Evolutionary conservation across 116 monocot species (phyloP), one percentile per base, ranked within the genome.

Genomic region (Zostera marina): DNA sequence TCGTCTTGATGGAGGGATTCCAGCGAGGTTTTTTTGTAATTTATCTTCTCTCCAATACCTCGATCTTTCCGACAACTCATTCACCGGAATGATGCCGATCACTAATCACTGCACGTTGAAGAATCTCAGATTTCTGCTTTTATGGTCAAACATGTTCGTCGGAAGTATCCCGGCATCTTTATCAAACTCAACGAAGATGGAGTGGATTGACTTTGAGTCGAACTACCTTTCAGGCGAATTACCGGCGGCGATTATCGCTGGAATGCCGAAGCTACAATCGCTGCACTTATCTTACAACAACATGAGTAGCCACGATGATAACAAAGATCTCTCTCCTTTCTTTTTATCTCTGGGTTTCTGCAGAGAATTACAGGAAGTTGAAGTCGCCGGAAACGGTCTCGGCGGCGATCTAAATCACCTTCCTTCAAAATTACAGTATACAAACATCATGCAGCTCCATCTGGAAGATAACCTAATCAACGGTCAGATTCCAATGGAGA

Each of bases 31-130:
- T 15, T 66, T 96, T 46, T 88, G 85, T 71, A 88, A 80, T 54
- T 67, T 66, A 58, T 60, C 89, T 19, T 66, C 73, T 0, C 22
- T 93, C 59, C 70, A 73, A 26, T 84, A 84, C 41, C 24, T 85
- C 43, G 94, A 85, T 46, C 73, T 96, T 32, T 80, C 89, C 1
- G 71, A 88, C 70, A 96, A 96, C 61, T 85, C 89, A 11, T 74
- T 96, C 17, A 8, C 51, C 3, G 89, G 94, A 0, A 47, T 61
- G 16, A 88, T 96, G 24, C 69, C 75, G 3, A 14, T 72, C 11
- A 1, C 38, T 3, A 32, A 65, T 8, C 52, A 61, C 8, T 87
- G 77, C 52, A 24, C 22, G 55, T 26, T 88, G 13, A 25, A 32
- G 5, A 65, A 75, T 20, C 54, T 96, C 56, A 52, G 71, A 22